phyloP scores from a whole-genome alignment of 805 yeast species.

The Lipomyces sp. region DNA sequence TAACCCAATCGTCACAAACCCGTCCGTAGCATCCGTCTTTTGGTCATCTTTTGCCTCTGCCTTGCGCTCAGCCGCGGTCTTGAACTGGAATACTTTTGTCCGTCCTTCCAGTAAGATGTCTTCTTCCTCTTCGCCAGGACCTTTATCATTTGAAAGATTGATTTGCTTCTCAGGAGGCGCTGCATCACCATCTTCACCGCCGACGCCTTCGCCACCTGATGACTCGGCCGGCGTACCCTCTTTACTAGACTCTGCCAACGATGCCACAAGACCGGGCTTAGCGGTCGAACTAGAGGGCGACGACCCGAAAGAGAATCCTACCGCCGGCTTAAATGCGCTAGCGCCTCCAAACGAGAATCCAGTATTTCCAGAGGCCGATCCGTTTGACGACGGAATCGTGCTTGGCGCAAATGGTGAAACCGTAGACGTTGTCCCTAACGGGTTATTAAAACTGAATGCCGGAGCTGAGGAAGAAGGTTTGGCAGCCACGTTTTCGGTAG shows the following conservation, averaged over 20 bases:
- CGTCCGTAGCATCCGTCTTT: constrained; percentile 18
- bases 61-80: constrained; percentile 52
- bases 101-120: constrained; percentile 64
- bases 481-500: constrained; percentile 4
- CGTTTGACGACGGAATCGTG: background rate
- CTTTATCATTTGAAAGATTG: constrained; percentile 59
- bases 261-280: constrained; percentile 3
- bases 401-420: background rate
- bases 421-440: constrained; percentile 10
- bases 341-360: constrained; percentile 40
- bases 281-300: background rate
- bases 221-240: constrained; percentile 8
- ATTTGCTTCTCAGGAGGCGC: constrained; percentile 49
- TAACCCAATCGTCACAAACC: constrained; percentile 68
- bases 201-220: constrained; percentile 5
- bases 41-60: constrained; percentile 29
- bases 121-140: constrained; percentile 89
- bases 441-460: constrained; percentile 16
- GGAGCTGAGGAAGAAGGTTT: constrained; percentile 15
- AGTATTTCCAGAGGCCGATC: constrained; percentile 32
- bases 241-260: constrained; percentile 5
- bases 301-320: constrained; percentile 27
- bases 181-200: constrained; percentile 23
- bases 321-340: constrained; percentile 25
- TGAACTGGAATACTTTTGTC: constrained; percentile 70